Percentiles rank a stretch among this genome's conserved stretches.
phyloP scores from a whole-genome alignment of 1,284 basidiomycete genomes.

The Ganoderma sp. region DNA sequence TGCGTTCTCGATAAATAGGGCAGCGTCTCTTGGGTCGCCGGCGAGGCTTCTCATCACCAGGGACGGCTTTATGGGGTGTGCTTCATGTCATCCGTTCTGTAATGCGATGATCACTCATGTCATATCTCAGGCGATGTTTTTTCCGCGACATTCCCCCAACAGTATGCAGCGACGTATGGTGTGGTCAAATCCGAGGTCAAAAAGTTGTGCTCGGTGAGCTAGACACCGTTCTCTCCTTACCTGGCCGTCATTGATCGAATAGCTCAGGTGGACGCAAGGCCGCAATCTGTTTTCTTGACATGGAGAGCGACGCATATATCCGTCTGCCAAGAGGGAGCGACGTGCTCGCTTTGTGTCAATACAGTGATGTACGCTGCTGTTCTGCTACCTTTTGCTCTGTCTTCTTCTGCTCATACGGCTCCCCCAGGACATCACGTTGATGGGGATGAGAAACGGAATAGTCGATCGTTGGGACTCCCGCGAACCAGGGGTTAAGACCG shows the following conservation, averaged over 20 bases:
- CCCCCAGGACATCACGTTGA: constrained; percentile 22
- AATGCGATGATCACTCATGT: not conserved
- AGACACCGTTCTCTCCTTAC: not conserved
- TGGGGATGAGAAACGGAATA: constrained; percentile 27
- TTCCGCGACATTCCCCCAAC: constrained; percentile 26
- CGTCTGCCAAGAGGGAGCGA: constrained; percentile 22
- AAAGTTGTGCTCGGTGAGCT: constrained; percentile 23
- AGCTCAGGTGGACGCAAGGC: constrained; percentile 22
- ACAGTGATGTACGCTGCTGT: constrained; percentile 17
- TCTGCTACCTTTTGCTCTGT: too few relatives aligned
- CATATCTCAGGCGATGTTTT: constrained; percentile 15
- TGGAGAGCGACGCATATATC: constrained; percentile 19
- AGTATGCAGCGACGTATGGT: constrained; percentile 27
- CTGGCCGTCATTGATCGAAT: not conserved
- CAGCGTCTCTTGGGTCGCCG: constrained; percentile 28
- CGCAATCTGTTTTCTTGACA: constrained; percentile 19
- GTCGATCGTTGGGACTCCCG: constrained; percentile 29
- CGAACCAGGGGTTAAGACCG: constrained; percentile 12
- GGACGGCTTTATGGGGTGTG: constrained; percentile 21
- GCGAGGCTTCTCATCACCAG: constrained; percentile 19
- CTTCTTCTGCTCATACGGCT: not conserved
- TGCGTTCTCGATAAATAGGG: constrained; percentile 10
- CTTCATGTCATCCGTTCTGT: not conserved
- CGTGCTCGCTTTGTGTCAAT: constrained; percentile 22
- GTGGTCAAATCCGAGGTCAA: constrained; percentile 19